Evolutionary conservation across 2,329 filamentous ascomycete species (phyloP), one percentile per base, ranked within the genome.

Genomic region (Colletotrichum tofieldiae): DNA sequence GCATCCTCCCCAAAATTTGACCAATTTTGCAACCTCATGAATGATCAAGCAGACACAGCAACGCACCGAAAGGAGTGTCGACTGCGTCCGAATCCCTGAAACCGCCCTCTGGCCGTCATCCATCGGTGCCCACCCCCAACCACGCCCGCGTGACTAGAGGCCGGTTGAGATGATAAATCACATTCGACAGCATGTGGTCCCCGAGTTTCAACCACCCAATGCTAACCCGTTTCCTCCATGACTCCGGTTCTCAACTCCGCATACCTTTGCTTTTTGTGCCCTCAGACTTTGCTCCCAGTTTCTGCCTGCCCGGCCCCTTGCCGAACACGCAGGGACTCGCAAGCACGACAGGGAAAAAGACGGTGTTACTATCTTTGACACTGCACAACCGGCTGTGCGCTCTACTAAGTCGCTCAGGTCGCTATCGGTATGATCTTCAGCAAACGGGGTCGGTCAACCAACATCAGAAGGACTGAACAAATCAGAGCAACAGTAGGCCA

Each of bases 241-340:
- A n/a, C 58, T 64, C 65, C 52, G 59, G 43, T 47, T 20, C 52
- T 54, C 65, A 69, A 45, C 69, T 72, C 65, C 65, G 69, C 65
- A 72, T 20, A 39, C 11, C 45, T 49, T 69, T 72, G 43, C 59
- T 69, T 72, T 72, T 72, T 62, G 41, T 45, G 20, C 35, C 16
- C 55, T 67, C 37, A 41, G 52, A 55, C 45, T 59, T 39, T 51
- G 56, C 58, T 26, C 32, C 5, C 52, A 58, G 14, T 68, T 26
- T 45, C 51, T 62, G 54, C 59, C 54, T 49, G 32, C 39, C 52
- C 43, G 29, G 43, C 54, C 65, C 59, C 69, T 72, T 64, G 39
- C 65, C 65, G 47, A n/a, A 45, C 11, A 72, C 29, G 58, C 47
- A 72, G 59, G 59, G 58, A 60, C 65, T 64, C 9, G 65, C 39